A percentile compares a stretch with the other conserved stretches of the same genome.
Conservation (phyloP, 2,329 filamentous ascomycete species). For the Fusarium tjaetaba region DNA sequence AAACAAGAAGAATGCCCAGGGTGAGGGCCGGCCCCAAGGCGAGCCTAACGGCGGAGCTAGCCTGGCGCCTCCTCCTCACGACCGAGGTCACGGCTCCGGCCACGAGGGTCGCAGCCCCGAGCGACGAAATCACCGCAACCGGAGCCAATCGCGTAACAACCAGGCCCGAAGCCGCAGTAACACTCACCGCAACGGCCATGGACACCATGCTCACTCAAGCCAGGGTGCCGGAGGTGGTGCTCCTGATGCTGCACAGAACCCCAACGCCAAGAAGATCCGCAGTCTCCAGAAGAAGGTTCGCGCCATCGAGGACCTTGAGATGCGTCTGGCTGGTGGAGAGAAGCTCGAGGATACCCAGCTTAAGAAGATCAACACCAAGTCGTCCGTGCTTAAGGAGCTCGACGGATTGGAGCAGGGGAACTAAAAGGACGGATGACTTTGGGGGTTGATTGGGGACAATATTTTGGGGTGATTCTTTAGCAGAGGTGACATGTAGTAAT, state of each 20-base stretch:
- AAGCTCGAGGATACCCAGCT: constrained; percentile 98
- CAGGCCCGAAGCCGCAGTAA: constrained; percentile 62
- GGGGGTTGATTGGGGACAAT: constrained; percentile 2
- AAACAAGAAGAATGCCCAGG: constrained; percentile 87
- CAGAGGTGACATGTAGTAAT: constrained; percentile 11
- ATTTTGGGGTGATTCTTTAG: constrained; percentile 1
- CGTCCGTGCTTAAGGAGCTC: constrained; percentile 84
- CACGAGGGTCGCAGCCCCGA: constrained; percentile 72
- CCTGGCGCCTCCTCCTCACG: constrained; percentile 59
- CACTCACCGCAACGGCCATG: constrained; percentile 50
- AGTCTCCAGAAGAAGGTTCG: constrained; percentile 96
- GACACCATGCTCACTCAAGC: constrained; percentile 38
- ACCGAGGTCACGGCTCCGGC: constrained; percentile 52
- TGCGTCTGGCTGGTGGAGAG: constrained; percentile 92
- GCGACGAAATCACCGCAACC: constrained; percentile 59
- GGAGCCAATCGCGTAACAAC: constrained; percentile 66
- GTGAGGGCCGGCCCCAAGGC: constrained; percentile 66
- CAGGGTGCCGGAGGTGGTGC: constrained; percentile 58
- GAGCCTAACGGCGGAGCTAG: constrained; percentile 58
- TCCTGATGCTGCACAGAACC: constrained; percentile 63
- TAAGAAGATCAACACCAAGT: constrained; percentile 96
- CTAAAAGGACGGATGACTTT: constrained; percentile 8
- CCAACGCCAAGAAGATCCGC: constrained; percentile 94
- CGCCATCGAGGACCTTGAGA: constrained; percentile 97
- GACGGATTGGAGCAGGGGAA: constrained; percentile 60